Percentiles rank a stretch among this genome's conserved stretches.
These are phyloP conservation scores for Stentor coeruleus DNA, from an alignment of 73 alveolate genomes.

Conservation along the genomic window DNA sequence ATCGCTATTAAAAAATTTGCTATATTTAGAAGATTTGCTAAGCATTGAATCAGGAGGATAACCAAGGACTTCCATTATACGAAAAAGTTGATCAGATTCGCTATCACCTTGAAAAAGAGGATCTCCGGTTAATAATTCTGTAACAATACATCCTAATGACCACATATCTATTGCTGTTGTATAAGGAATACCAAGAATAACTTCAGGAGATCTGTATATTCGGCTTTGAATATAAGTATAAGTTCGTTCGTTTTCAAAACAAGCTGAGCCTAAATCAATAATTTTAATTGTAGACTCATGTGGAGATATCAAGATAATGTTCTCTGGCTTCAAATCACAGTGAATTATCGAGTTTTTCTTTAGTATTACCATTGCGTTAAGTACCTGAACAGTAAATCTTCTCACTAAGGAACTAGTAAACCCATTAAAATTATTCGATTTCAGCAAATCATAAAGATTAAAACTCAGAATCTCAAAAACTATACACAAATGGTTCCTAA, in stretches of 20 bases:
- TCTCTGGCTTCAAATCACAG: slow-evolving; percentile 30
- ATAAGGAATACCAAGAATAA: slow-evolving; percentile 35
- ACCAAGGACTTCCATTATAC: slow-evolving; percentile 55
- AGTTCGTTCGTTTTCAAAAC: slow-evolving; percentile 46
- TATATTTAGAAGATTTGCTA: too few relatives aligned
- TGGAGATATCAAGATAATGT: neutral
- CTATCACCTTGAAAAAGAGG: slow-evolving; percentile 70
- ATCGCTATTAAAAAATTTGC: too few relatives aligned
- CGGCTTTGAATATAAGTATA: slow-evolving; percentile 42
- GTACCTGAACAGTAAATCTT: too few relatives aligned
- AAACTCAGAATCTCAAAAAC: slow-evolving; percentile 55
- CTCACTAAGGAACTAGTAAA: too few relatives aligned
- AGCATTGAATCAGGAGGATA: slow-evolving; percentile 35
- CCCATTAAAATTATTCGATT: too few relatives aligned
- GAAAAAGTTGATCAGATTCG: slow-evolving; percentile 56
- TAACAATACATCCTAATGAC: slow-evolving; percentile 68
- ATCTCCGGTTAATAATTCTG: slow-evolving; percentile 51
- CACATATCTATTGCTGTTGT: slow-evolving; percentile 39
- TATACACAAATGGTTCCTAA: slow-evolving; percentile 53
- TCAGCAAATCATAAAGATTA: slow-evolving; percentile 60
- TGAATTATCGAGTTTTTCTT: neutral
- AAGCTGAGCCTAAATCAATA: slow-evolving; percentile 60
- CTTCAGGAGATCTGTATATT: slow-evolving; percentile 42
- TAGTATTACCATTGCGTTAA: neutral
- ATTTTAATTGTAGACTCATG: slow-evolving; percentile 29